These are phyloP conservation scores for Picochlorum sp. DNA, from an alignment of 139 green algal genomes.

Conservation along the genomic window DNA sequence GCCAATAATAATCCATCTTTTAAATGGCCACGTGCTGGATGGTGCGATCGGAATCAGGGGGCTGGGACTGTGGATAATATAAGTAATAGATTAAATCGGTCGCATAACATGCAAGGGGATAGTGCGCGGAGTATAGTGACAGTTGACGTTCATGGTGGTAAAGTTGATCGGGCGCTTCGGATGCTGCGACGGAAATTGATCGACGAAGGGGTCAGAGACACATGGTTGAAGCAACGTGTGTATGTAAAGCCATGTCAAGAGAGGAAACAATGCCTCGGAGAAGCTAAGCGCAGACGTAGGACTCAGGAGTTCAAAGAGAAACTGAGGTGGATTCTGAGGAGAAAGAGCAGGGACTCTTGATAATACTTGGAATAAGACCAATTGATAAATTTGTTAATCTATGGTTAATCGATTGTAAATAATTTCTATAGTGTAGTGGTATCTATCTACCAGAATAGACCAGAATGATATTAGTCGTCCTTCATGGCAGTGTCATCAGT, in stretches of 20 bases:
- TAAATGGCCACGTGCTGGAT: too few relatives aligned
- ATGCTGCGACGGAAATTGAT: conserved; percentile 9
- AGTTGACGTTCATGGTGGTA: conserved; percentile 14
- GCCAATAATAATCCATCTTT: too few relatives aligned
- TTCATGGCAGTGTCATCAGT: neutral
- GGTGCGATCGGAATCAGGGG: too few relatives aligned
- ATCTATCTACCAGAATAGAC: too few relatives aligned
- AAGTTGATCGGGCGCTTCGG: conserved; percentile 17
- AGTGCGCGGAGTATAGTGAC: conserved; percentile 1
- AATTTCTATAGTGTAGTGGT: too few relatives aligned
- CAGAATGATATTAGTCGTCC: conserved; percentile 1
- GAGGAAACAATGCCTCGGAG: conserved; percentile 7
- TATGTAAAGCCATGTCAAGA: conserved; percentile 24
- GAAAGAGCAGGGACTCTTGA: conserved; percentile 5
- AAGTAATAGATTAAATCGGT: too few relatives aligned
- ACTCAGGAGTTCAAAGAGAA: conserved; percentile 21
- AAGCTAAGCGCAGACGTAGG: conserved; percentile 3
- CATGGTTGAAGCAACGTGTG: conserved; percentile 2
- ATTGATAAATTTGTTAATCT: neutral
- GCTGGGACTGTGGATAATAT: too few relatives aligned
- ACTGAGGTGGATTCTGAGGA: conserved; percentile 28
- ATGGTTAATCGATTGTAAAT: too few relatives aligned
- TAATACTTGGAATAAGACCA: neutral
- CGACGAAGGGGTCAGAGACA: conserved; percentile 14
- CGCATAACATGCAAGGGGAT: neutral